phyloP scores from a whole-genome alignment of 768 basidiomycete species.

The Tylopilus sp. region DNA sequence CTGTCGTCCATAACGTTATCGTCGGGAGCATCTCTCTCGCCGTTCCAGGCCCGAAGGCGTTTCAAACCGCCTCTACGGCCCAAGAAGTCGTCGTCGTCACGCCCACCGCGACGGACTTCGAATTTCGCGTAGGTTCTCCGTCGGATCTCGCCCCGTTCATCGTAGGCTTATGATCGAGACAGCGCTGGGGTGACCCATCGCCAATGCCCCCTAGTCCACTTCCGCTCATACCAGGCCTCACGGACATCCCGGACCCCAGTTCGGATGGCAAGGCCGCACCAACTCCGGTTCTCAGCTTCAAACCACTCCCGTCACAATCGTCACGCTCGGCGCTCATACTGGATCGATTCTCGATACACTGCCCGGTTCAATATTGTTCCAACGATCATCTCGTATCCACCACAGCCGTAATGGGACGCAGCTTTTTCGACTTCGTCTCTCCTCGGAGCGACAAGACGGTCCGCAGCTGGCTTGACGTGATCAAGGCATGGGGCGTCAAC shows the following conservation, averaged over 20 bases:
- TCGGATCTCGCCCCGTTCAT: constrained; percentile 8
- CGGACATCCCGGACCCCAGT: constrained; percentile 8
- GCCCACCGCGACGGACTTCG: constrained; percentile 50
- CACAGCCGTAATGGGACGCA: constrained; percentile 55
- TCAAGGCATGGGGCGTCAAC: constrained; percentile 84
- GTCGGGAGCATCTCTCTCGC: constrained; percentile 81
- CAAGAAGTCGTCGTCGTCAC: constrained; percentile 78
- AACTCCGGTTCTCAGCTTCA: constrained; percentile 45
- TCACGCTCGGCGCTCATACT: constrained; percentile 78
- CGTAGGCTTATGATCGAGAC: constrained; percentile 5
- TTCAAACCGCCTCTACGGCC: constrained; percentile 79
- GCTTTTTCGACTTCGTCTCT: constrained; percentile 75
- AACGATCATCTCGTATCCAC: constrained; percentile 67
- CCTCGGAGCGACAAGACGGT: constrained; percentile 63
- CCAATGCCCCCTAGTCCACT: constrained; percentile 56
- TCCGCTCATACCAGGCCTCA: constrained; percentile 23
- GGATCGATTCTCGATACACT: constrained; percentile 67
- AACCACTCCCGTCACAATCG: constrained; percentile 65
- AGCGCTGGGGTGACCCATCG: constrained; percentile 71
- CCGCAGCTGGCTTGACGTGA: constrained; percentile 68
- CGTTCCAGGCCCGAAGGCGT: constrained; percentile 66
- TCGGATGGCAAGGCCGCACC: constrained; percentile 4
- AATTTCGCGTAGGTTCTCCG: constrained; percentile 44
- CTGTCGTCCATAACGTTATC: constrained; percentile 68
- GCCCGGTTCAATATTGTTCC: constrained; percentile 67